A percentile compares a stretch with the other conserved stretches of the same genome.
phyloP scores from a whole-genome alignment of 208 protist species.

The Crithidia fasciculata region DNA sequence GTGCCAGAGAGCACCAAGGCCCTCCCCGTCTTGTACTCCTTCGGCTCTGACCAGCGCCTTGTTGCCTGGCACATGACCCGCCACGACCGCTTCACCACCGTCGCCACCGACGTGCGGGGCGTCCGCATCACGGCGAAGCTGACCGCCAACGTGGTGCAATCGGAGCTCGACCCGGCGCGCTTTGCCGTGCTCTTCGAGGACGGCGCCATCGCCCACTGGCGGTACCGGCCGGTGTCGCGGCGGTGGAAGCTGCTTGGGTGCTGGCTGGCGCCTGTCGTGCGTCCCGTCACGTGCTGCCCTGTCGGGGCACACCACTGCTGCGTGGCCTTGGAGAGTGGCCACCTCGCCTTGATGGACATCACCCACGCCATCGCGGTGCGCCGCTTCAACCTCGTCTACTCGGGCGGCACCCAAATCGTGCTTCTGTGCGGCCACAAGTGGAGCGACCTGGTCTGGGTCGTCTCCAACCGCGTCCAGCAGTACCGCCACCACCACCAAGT shows the following conservation, averaged over 20 bases:
- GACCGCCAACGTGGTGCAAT: slow-evolving; percentile 71
- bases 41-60: slow-evolving; percentile 75
- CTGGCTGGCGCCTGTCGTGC: slow-evolving; percentile 48
- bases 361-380: slow-evolving; percentile 54
- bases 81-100: slow-evolving; percentile 51
- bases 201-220: slow-evolving; percentile 75
- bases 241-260: slow-evolving; percentile 64
- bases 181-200: slow-evolving; percentile 85
- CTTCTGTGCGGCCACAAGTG: slow-evolving; percentile 63
- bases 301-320: slow-evolving; percentile 52
- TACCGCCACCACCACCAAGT: slow-evolving; percentile 77
- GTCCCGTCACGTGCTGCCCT: slow-evolving; percentile 52
- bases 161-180: slow-evolving; percentile 41
- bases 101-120: slow-evolving; percentile 70
- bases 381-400: slow-evolving; percentile 77
- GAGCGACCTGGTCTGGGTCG: slow-evolving; percentile 79
- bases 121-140: slow-evolving; percentile 69
- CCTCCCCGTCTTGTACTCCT: slow-evolving; percentile 81
- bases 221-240: slow-evolving; percentile 45
- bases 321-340: slow-evolving; percentile 71
- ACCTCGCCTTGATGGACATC: slow-evolving; percentile 72
- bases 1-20: neutral
- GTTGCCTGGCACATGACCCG: slow-evolving; percentile 70
- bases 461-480: slow-evolving; percentile 60
- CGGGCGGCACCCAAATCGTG: slow-evolving; percentile 75